Evolutionary conservation across 805 yeast genomes (phyloP).

Genomic region (Grigorovia transvaalensis): DNA sequence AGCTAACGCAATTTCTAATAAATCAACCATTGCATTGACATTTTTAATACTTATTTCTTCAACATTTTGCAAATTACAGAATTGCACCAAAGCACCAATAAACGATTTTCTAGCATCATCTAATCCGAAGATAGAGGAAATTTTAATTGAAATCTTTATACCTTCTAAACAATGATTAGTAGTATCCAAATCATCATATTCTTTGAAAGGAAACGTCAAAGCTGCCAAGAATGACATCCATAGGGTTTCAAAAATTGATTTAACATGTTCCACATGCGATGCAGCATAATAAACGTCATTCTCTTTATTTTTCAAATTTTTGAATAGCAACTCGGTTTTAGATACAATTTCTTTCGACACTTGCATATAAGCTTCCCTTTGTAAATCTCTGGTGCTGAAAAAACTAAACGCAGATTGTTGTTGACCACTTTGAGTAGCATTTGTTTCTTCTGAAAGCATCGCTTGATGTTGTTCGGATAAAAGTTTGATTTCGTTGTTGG

Average conservation of each 20-base stretch:
- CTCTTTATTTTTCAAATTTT: slow-evolving; percentile 44
- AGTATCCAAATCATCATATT: slow-evolving; percentile 65
- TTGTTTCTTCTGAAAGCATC: slow-evolving; percentile 53
- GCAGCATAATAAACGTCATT: slow-evolving; percentile 63
- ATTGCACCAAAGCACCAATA: slow-evolving; percentile 81
- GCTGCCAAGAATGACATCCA: slow-evolving; percentile 98
- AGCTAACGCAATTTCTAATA: slow-evolving; percentile 64
- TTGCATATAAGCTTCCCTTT: slow-evolving; percentile 76
- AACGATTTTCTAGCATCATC: slow-evolving; percentile 83
- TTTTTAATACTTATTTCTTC: slow-evolving; percentile 72
- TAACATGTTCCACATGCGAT: slow-evolving; percentile 79
- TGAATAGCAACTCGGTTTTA: slow-evolving; percentile 78
- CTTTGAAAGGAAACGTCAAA: slow-evolving; percentile 86
- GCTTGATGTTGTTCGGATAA: slow-evolving; percentile 93
- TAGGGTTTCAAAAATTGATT: slow-evolving; percentile 81
- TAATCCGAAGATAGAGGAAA: slow-evolving; percentile 73
- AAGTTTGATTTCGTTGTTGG: slow-evolving; percentile 73
- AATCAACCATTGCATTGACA: slow-evolving; percentile 63
- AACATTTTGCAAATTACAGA: slow-evolving; percentile 67
- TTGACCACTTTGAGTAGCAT: slow-evolving; percentile 27
- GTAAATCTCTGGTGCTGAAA: slow-evolving; percentile 61
- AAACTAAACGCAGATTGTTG: slow-evolving; percentile 39
- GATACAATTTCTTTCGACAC: slow-evolving; percentile 88
- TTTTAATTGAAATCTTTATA: slow-evolving; percentile 66
- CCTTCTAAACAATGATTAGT: slow-evolving; percentile 73